A percentile compares a stretch with the other conserved stretches of the same genome.
Evolutionary conservation across 352 stramenopile genomes (phyloP).

Genomic region (Phytophthora multivora): DNA sequence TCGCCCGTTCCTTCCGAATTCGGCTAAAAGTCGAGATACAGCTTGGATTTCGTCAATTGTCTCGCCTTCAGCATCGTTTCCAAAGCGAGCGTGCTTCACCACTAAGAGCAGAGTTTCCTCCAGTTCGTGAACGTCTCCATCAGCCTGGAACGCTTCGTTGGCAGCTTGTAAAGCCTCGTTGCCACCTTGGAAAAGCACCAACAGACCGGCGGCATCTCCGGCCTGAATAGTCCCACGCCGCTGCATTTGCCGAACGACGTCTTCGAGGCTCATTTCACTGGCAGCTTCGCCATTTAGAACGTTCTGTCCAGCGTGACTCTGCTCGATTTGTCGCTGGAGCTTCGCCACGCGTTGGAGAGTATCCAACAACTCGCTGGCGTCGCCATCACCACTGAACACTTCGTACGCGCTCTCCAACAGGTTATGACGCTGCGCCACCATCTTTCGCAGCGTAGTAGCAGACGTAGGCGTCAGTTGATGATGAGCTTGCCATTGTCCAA

Average conservation of each 20-base stretch:
- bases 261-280: constrained; percentile 52
- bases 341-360: constrained; percentile 75
- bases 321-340: constrained; percentile 58
- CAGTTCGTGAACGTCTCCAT: constrained; percentile 75
- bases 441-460: constrained; percentile 41
- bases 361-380: constrained; percentile 71
- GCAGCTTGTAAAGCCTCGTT: constrained; percentile 79
- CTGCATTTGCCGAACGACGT: constrained; percentile 78
- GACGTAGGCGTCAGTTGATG: constrained; percentile 37
- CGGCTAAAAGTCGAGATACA: constrained; percentile 40
- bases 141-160: constrained; percentile 72
- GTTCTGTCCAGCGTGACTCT: constrained; percentile 36
- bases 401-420: constrained; percentile 77
- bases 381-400: constrained; percentile 58
- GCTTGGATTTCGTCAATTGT: constrained; percentile 32
- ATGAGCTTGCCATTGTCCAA: constrained; percentile 51
- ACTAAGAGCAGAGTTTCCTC: constrained; percentile 82
- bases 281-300: not conserved
- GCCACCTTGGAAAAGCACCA: constrained; percentile 62
- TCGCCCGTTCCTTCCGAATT: constrained; percentile 37
- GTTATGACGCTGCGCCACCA: constrained; percentile 62
- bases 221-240: constrained; percentile 46
- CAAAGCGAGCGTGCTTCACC: constrained; percentile 81
- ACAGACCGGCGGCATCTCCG: constrained; percentile 65
- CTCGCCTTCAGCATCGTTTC: constrained; percentile 13